A percentile compares a stretch with the other conserved stretches of the same genome.
Conservation (phyloP, 768 basidiomycete species). For the Xerocomellus chrysenteron region DNA sequence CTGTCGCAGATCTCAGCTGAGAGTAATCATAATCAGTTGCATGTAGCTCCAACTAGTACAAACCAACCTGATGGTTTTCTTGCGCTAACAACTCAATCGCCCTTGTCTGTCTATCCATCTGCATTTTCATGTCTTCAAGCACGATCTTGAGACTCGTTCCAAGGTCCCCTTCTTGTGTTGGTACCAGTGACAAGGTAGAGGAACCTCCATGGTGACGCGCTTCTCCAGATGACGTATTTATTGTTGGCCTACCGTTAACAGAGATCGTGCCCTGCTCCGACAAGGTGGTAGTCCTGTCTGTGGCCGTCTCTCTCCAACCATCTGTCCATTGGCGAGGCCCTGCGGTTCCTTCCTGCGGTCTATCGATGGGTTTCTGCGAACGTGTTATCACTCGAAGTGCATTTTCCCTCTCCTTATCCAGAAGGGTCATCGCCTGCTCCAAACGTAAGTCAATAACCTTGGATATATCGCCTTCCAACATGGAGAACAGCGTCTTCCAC, state of each 20-base stretch:
- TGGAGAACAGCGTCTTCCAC: constrained; percentile 48
- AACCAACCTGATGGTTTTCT: constrained; percentile 48
- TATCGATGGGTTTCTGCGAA: constrained; percentile 16
- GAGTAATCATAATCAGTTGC: constrained; percentile 4
- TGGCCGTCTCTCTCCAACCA: constrained; percentile 7
- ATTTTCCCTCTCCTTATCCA: constrained; percentile 33
- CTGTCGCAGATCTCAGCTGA: constrained; percentile 19
- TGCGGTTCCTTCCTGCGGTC: constrained; percentile 2
- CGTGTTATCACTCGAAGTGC: constrained; percentile 19
- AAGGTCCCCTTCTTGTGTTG: constrained; percentile 19
- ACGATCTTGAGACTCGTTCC: constrained; percentile 33
- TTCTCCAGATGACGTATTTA: constrained; percentile 12
- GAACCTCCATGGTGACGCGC: constrained; percentile 10
- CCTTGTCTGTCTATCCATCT: constrained; percentile 49
- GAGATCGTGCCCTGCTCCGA: constrained; percentile 13
- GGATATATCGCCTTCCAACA: constrained; percentile 42
- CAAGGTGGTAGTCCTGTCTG: constrained; percentile 11
- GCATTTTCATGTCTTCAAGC: constrained; percentile 46
- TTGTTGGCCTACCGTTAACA: constrained; percentile 5
- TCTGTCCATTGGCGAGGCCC: constrained; percentile 13
- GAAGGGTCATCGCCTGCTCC: constrained; percentile 33
- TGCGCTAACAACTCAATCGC: constrained; percentile 42
- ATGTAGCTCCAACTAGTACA: background rate
- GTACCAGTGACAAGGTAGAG: constrained; percentile 12
- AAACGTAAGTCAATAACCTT: constrained; percentile 34